Percentiles rank a stretch among this genome's conserved stretches.
These are phyloP conservation scores for Cokeromyces recurvatus DNA, from an alignment of 371 early-diverging fungal genomes.

Conservation along the genomic window DNA sequence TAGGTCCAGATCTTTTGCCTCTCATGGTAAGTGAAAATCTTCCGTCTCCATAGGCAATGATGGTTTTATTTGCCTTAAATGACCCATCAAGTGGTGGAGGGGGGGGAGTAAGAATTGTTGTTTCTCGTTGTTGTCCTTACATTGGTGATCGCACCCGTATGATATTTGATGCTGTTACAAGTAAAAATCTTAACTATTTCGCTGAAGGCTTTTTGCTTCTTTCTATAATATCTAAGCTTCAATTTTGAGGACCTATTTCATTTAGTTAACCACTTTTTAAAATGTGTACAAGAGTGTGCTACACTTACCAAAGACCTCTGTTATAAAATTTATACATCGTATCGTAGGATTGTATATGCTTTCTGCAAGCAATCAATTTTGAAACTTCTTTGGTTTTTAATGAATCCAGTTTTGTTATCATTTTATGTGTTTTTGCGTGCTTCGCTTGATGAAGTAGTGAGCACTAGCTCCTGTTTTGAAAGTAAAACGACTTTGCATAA, in stretches of 20 bases:
- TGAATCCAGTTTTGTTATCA: neutral
- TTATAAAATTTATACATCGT: neutral
- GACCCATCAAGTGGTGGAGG: neutral
- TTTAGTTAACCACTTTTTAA: neutral
- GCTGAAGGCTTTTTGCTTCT: neutral
- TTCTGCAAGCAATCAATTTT: neutral
- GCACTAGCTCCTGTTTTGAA: no score
- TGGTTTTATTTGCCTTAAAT: neutral
- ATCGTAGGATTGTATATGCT: neutral
- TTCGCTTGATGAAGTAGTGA: no score
- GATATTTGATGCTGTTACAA: neutral
- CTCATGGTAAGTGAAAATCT: neutral
- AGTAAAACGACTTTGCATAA: no score
- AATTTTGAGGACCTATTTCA: conserved; percentile 1
- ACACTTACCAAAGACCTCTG: neutral
- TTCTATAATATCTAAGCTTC: conserved; percentile 1
- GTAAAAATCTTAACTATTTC: neutral
- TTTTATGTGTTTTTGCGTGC: conserved; percentile 7
- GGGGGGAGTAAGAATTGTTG: no score
- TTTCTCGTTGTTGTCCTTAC: no score
- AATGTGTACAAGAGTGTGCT: no score
- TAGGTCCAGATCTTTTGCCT: neutral
- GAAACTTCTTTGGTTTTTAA: neutral
- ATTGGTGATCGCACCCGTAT: neutral
- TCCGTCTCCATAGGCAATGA: conserved; percentile 1